Evolutionary conservation across 257 asterid species (phyloP).

Genomic region (Nicotiana attenuata): DNA sequence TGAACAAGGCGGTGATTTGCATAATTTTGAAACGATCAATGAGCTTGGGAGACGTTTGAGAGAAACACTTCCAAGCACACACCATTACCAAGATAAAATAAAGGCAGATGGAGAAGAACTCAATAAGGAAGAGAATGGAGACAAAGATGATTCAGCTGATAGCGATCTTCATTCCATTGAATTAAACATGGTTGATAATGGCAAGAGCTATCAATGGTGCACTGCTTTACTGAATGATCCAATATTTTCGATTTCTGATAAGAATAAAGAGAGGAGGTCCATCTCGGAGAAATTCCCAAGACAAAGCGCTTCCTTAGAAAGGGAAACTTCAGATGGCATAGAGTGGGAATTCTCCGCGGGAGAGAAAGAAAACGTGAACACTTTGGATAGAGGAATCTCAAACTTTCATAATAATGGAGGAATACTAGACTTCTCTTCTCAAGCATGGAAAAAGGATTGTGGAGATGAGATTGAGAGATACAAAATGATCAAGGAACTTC

Average conservation of each 20-base stretch:
- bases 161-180: constrained; percentile 64
- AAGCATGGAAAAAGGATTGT: constrained; percentile 43
- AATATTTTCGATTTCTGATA: constrained; percentile 24
- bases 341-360: constrained; percentile 47
- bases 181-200: constrained; percentile 38
- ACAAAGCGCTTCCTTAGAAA: constrained; percentile 29
- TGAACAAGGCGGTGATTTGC: constrained; percentile 45
- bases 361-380: constrained; percentile 18
- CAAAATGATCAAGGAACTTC: constrained; percentile 72
- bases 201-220: constrained; percentile 53
- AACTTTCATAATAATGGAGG: constrained; percentile 29
- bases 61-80: constrained; percentile 55
- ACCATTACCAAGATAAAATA: constrained; percentile 24
- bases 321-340: constrained; percentile 37
- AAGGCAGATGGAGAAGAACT: constrained; percentile 19
- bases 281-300: constrained; percentile 30
- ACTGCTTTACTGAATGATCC: constrained; percentile 24
- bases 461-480: constrained; percentile 77
- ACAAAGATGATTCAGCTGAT: constrained; percentile 29
- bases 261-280: constrained; percentile 41
- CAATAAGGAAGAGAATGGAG: constrained; percentile 22
- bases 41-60: constrained; percentile 68
- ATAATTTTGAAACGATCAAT: constrained; percentile 55
- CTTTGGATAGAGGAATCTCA: constrained; percentile 1
- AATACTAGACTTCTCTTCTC: constrained; percentile 42